Conservation (phyloP, 768 basidiomycete genomes). For the Cyclocybe aegerita region DNA sequence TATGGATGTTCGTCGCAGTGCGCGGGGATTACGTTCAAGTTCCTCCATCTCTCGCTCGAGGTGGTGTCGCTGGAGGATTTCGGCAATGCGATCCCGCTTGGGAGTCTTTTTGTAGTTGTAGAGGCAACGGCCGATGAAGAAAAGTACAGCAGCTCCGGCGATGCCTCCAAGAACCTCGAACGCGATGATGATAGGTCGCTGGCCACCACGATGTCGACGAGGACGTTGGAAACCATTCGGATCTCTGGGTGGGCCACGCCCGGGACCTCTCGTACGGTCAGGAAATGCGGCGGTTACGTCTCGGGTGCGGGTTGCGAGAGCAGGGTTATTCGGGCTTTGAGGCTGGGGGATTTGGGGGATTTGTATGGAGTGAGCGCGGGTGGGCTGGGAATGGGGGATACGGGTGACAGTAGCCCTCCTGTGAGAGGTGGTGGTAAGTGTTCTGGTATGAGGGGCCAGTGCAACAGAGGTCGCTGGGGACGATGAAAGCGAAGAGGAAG, state of each 20-base stretch:
- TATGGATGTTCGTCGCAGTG: constrained; percentile 25
- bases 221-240: background rate
- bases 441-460: background rate
- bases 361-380: constrained; percentile 4
- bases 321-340: background rate
- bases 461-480: constrained; percentile 5
- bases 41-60: constrained; percentile 54
- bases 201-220: constrained; percentile 13
- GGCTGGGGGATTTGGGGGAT: background rate
- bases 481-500: background rate
- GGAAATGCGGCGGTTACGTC: background rate
- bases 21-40: constrained; percentile 35
- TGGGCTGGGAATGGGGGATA: background rate
- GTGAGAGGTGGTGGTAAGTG: constrained; percentile 1
- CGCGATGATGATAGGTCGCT: constrained; percentile 38
- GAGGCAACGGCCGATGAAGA: constrained; percentile 39
- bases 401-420: background rate
- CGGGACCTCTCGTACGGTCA: constrained; percentile 7
- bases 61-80: constrained; percentile 40
- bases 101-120: constrained; percentile 46
- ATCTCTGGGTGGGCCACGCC: constrained; percentile 8
- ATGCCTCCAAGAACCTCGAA: constrained; percentile 47
- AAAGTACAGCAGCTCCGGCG: constrained; percentile 30
- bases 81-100: constrained; percentile 41
- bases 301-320: constrained; percentile 4